Evolutionary conservation across 345 rosid species (phyloP), one percentile per base, ranked within the genome.

Genomic region (Dipteronia sinensis): DNA sequence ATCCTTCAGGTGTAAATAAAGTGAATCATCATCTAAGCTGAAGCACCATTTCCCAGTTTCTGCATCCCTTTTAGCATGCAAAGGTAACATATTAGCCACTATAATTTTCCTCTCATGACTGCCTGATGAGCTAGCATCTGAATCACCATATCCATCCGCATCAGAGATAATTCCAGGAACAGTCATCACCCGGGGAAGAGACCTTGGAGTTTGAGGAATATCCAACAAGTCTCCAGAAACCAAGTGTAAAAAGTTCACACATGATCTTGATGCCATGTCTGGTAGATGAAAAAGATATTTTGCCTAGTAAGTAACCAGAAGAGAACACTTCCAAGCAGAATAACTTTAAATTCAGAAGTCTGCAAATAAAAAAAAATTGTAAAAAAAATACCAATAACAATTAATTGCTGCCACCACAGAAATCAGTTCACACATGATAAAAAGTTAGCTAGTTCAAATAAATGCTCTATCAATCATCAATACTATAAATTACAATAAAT

Each of bases 91-190:
- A 79, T 88, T 90, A 20, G 93, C 84, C 38, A 90, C 93, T 31
- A 90, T 77, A 51, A 90, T 90, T 78, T 82, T 90, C 61, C 91
- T 74, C 76, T 90, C 90, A 66, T 62, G 85, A 44, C 71, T 80
- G 71, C 75, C 78, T 23, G 90, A 84, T 74, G 93, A 89, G 16
- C 67, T 69, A 55, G 75, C 82, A 71, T 89, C 97, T 49, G 93
- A 88, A 73, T 87, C 90, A 67, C 83, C 87, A 2, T 46, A 46
- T 46, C 10, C 49, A 74, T 90, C 97, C 44, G 83, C 44, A 69
- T 92, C 90, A 38, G 97, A 88, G 64, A 92, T 79, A 40, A 92
- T 89, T 77, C 94, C 97, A 22, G 95, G 90, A 71, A 88, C 87
- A 63, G 90, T 90, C 85, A 90, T 87, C 81, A 92, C 91, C 79